Evolutionary conservation across 768 basidiomycete genomes (phyloP), one percentile per base, ranked within the genome.

Genomic region (Rhodotorula graminis): DNA sequence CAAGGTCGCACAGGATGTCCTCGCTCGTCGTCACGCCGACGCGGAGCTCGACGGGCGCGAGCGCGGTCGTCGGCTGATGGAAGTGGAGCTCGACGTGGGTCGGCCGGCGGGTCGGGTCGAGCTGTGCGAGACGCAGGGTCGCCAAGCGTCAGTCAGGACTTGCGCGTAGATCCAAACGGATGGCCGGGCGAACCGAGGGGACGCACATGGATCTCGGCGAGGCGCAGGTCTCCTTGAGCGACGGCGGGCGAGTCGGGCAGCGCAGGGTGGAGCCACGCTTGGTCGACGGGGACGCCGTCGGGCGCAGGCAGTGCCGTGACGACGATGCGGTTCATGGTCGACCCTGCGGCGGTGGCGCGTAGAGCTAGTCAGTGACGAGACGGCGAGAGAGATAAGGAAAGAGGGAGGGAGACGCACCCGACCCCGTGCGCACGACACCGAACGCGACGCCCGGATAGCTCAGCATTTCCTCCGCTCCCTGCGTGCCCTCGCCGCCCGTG

Each of bases 1-100:
- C 82, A 1, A 83, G 77, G 37, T 82, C 80, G 53, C 80, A 77
- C 19, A 81, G 72, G 12, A 83, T 60, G 63, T 82, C 81, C 60
- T 82, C 81, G n/a, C 75, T 61, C 5, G 80, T 81, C 31, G 81
- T 82, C 31, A 76, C 44, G n/a, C 78, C 77, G 2, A 83, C 61
- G 10, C 57, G 23, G 19, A 83, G 76, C 6, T 73, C 67, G 49
- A 81, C 47, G 2, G 73, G 67, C 10, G 74, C 66, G 9, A 67
- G 15, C 27, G 31, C 37, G 6, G n/a, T n/a, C 56, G 57, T 31
- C 44, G 14, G n/a, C 8, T 63, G 47, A 18, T 58, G n/a, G 46
- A 31, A 58, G 57, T 46, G 18, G 14, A 33, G 50, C 31, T 23
- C 40, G 44, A 47, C 56, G 57, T 37, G 19, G 25, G 15, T 16